Conservation (phyloP, 495 filamentous ascomycete genomes). For the Pseudevernia furfuracea region DNA sequence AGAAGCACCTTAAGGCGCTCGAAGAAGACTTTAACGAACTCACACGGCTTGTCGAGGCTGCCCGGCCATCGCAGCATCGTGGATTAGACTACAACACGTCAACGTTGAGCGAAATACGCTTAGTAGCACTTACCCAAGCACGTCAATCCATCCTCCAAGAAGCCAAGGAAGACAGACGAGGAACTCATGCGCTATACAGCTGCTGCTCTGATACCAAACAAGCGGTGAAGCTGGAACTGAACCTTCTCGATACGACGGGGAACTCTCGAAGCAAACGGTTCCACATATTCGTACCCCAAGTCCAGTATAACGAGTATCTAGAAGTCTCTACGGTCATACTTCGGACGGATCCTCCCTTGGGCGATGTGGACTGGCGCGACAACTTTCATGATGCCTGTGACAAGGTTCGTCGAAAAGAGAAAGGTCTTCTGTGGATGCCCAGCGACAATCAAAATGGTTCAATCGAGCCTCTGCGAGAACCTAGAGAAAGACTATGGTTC, state of each 20-base stretch:
- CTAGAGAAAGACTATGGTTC: not conserved
- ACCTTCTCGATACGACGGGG: not conserved
- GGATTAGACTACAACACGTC: not conserved
- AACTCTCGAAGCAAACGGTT: not conserved
- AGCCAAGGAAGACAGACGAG: not conserved
- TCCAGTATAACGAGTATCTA: not conserved
- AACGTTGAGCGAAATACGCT: not conserved
- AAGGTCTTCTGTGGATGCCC: not conserved
- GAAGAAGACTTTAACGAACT: not conserved
- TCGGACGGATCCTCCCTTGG: no score
- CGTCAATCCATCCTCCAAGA: not conserved
- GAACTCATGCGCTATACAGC: not conserved
- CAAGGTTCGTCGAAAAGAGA: not conserved
- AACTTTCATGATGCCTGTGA: no score
- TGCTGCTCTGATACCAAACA: not conserved
- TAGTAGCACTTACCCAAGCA: not conserved
- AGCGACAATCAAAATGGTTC: not conserved
- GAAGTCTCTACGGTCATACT: not conserved
- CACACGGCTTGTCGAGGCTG: not conserved
- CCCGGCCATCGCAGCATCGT: not conserved
- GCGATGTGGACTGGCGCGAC: no score
- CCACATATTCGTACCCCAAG: not conserved
- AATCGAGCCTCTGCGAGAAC: not conserved
- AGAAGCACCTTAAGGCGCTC: not conserved
- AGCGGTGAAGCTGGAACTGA: not conserved